Base-by-base conservation (phyloP, 179 eudicot species). In the Camellia oleifera region DNA sequence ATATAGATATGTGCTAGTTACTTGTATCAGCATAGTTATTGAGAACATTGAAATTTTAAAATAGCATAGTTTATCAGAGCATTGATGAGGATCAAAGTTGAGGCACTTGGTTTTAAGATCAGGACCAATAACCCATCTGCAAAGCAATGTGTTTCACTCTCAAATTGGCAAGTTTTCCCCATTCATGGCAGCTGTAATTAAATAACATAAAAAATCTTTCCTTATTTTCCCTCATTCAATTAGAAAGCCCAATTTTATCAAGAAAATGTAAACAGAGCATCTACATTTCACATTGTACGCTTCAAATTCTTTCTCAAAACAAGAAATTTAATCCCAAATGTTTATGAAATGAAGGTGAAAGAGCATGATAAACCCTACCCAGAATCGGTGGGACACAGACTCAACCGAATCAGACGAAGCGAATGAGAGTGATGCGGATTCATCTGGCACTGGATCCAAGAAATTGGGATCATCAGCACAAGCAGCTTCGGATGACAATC, bases 391-490 rank as follows among this genome's bases (percentile, higher is more conserved):
- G 1, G 98, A 92, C 79, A 92, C 68, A 4, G 88, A 81, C 82
- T 86, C 94, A 2, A 91, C 88, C 2, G 92, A 90, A 18, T 63
- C 83, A 1, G 88, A 62, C 10, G 84, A 84, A 5, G 85, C 48
- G 15, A 90, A 84, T 72, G 87, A 78, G 23, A 86, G 69, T 0
- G 89, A 79, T 6, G 82, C 57, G 3, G 88, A 85, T 42, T 90
- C 91, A 50, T 88, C 98, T 0, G 83, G 84, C 81, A 84, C 74
- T 1, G 88, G 90, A 90, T 92, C 92, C 88, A 94, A 74, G 20
- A 90, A 91, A 87, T 90, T 89, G 14, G 98, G 97, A 88, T 94
- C 97, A 83, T 92, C 94, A 11, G 92, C 95, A 80, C 92, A 89
- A 1, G 94, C 87, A 65, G 92, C 98, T 72, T 94, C 94, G 2